These are phyloP conservation scores for Mycothermus thermophilus DNA, from an alignment of 495 filamentous ascomycete genomes.

Conservation along the genomic window DNA sequence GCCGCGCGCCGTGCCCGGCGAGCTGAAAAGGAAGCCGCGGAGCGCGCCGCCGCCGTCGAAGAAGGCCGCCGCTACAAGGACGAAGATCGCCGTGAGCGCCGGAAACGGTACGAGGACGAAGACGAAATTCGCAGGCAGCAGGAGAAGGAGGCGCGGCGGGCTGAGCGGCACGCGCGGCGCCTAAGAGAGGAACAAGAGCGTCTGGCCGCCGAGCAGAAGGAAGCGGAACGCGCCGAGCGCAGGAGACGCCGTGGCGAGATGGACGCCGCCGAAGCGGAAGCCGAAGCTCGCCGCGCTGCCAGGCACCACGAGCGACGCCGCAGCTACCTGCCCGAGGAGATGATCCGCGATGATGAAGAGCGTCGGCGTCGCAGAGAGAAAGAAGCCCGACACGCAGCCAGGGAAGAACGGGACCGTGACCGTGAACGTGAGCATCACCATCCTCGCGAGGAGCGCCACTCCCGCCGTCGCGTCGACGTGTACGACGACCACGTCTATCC, in stretches of 20 bases:
- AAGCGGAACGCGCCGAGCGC: constrained; percentile 31
- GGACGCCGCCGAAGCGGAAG: constrained; percentile 30
- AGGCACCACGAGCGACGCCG: constrained; percentile 20
- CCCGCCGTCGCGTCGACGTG: constrained; percentile 20
- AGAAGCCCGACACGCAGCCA: constrained; percentile 31
- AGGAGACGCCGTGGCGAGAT: constrained; percentile 29
- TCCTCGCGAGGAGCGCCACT: constrained; percentile 11
- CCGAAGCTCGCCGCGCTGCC: constrained; percentile 32
- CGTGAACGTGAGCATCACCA: too few relatives aligned
- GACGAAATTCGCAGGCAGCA: constrained; percentile 33
- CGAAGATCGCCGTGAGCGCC: constrained; percentile 32
- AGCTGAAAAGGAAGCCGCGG: constrained; percentile 34
- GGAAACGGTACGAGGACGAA: constrained; percentile 29
- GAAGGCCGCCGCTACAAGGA: constrained; percentile 32
- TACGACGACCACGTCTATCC: constrained; percentile 33
- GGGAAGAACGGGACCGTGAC: constrained; percentile 17
- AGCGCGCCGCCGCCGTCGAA: constrained; percentile 33
- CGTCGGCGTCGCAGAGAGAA: constrained; percentile 35
- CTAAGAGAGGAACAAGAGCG: constrained; percentile 31
- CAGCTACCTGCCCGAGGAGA: constrained; percentile 9
- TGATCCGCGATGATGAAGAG: constrained; percentile 38
- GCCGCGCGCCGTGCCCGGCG: constrained; percentile 36
- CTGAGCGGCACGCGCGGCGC: constrained; percentile 35
- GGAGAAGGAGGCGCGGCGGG: constrained; percentile 38
- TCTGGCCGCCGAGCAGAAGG: constrained; percentile 25